Evolutionary conservation across 176 grass and related monocot species (phyloP).

Genomic region (Ampelocalamus luodianensis): DNA sequence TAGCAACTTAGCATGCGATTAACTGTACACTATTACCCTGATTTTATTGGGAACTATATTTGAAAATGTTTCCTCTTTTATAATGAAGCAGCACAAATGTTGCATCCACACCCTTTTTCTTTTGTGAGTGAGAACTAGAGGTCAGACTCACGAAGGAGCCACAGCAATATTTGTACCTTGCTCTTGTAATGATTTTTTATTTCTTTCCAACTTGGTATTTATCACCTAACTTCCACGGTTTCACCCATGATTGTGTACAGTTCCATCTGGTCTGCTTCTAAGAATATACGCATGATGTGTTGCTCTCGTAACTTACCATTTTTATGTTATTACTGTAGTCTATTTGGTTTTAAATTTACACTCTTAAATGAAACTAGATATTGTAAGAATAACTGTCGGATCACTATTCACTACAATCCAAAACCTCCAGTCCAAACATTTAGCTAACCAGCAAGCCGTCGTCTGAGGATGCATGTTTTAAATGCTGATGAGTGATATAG

Average conservation of each 20-base stretch:
- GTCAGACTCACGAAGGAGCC: not conserved
- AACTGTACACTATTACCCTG: not conserved
- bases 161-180: not conserved
- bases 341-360: not conserved
- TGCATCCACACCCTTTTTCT: not conserved
- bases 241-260: not conserved
- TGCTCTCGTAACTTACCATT: not conserved
- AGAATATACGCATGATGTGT: not conserved
- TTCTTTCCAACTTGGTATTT: not conserved
- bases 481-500: not conserved
- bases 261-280: not conserved
- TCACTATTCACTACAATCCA: not conserved
- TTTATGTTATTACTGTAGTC: not conserved
- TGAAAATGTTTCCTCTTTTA: not conserved
- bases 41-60: conserved; percentile 1
- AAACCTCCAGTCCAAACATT: not conserved
- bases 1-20: not conserved
- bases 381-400: not conserved
- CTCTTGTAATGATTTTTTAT: not conserved
- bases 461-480: not conserved
- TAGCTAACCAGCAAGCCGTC: not conserved
- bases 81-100: not conserved
- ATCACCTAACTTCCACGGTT: not conserved
- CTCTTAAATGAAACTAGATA: conserved; percentile 3
- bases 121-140: not conserved